Evolutionary conservation across 1,284 basidiomycete species (phyloP), one percentile per base, ranked within the genome.

Genomic region (Moesziomyces antarcticus): DNA sequence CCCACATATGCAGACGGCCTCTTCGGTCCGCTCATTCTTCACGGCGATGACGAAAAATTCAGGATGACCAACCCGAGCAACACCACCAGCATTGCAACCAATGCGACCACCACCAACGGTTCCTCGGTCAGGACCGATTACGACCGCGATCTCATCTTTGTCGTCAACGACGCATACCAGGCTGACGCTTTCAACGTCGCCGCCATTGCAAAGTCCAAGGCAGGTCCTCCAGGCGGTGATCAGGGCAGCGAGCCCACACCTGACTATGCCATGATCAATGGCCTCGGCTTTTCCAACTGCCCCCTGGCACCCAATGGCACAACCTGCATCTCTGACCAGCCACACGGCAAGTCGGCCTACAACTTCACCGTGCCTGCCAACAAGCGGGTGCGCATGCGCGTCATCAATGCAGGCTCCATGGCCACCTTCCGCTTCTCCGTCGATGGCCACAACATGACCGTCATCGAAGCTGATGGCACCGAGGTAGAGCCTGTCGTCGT

Each of bases 231-330:
- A 2, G 73, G 71, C 45, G 64, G 56, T 30, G 69, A 63, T 46
- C 76, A 80, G 47, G 79, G 73, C 5, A 45, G 37, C 43, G 77
- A 82, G 42, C 77, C 78, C 1, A 76, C 79, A 0, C 84, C 87
- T 1, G 80, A 88, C 53, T 84, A 86, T 0, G 88, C 86, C 3
- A 79, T 88, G 27, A 85, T 89, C 76, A 89, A 89, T 54, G 88
- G 88, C 2, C 58, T 63, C 5, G 72, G 73, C 43, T 61, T 83
- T 21, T 73, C 79, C 16, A 77, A 84, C 52, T 83, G 82, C 51
- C 74, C 58, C 16, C 79, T 83, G 22, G 74, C 82, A 5, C 75
- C 80, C 18, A 65, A 66, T n/a, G 73, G 71, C 21, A 54, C 60
- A 11, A 47, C 45, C 13, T 76, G 75, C 42, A 69, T 69, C 41